A percentile compares a stretch with the other conserved stretches of the same genome.
Evolutionary conservation across 2,329 filamentous ascomycete species (phyloP).

Genomic region (Knufia fluminis): DNA sequence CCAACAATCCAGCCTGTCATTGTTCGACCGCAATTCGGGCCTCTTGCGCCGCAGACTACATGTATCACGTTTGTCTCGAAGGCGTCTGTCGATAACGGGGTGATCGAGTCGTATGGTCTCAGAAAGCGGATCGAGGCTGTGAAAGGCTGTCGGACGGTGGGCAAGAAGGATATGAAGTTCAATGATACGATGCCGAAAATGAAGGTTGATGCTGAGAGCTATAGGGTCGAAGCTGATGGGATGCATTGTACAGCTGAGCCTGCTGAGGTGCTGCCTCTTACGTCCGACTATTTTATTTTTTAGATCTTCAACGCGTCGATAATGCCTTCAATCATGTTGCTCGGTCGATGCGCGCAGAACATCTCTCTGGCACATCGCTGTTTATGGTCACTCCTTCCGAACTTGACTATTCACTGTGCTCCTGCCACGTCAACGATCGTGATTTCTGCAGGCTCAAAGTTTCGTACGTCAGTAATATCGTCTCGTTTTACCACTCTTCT

Average conservation of each 20-base stretch:
- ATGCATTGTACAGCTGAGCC: constrained; percentile 64
- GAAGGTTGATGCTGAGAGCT: constrained; percentile 85
- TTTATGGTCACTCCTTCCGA: no score
- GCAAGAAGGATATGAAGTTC: constrained; percentile 83
- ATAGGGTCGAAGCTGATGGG: constrained; percentile 77
- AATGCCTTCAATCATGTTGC: no score
- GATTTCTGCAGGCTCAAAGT: not conserved
- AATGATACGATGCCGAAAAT: constrained; percentile 78
- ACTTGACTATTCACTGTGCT: not conserved
- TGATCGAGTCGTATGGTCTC: constrained; percentile 62
- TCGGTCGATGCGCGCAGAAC: no score
- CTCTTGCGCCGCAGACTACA: constrained; percentile 60
- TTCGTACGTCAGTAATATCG: no score
- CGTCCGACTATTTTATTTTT: constrained; percentile 69
- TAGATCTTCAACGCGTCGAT: constrained; percentile 33
- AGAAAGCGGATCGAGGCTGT: constrained; percentile 74
- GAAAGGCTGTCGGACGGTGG: constrained; percentile 61
- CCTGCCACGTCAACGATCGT: not conserved
- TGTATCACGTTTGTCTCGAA: constrained; percentile 71
- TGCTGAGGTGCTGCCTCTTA: constrained; percentile 60
- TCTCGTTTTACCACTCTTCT: no score
- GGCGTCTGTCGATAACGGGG: constrained; percentile 58
- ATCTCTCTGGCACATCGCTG: no score
- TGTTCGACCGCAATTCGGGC: constrained; percentile 75
- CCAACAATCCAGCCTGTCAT: constrained; percentile 79